These are phyloP conservation scores for Backusella mclennaniae DNA, from an alignment of 192 early-diverging fungal species.

Conservation along the genomic window DNA sequence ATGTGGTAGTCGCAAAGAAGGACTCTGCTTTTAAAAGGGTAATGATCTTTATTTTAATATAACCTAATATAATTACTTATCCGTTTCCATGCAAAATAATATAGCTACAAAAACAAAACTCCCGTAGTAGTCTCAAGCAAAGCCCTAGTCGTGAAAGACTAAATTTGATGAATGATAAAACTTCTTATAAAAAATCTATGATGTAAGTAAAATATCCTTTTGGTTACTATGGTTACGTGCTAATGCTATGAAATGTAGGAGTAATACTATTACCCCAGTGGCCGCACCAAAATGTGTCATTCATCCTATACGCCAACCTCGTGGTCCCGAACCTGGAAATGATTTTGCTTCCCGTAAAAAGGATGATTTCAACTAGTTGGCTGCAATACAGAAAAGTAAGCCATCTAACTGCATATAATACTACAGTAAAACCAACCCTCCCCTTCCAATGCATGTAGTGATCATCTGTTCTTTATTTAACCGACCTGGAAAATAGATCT, in stretches of 20 bases:
- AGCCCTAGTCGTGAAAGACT: constrained; percentile 34
- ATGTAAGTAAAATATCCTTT: constrained; percentile 20
- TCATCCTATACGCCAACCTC: constrained; percentile 71
- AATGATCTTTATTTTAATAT: constrained; percentile 3
- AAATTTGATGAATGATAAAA: not conserved
- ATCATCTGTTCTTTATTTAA: not conserved
- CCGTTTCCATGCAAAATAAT: not conserved
- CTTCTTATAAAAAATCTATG: constrained; percentile 33
- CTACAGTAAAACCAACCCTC: not conserved
- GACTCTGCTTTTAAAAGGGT: constrained; percentile 19
- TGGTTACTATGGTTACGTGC: not conserved
- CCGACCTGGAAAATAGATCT: not conserved
- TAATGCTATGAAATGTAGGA: not conserved
- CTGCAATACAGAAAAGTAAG: not conserved
- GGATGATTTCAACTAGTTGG: constrained; percentile 12
- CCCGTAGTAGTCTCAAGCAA: constrained; percentile 23
- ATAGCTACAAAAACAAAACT: constrained; percentile 14
- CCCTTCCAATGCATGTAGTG: too few species aligned
- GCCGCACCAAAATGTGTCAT: constrained; percentile 39
- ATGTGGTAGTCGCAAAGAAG: constrained; percentile 45
- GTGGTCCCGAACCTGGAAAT: constrained; percentile 68
- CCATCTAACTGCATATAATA: not conserved
- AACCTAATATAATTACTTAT: not conserved
- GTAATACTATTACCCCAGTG: constrained; percentile 9
- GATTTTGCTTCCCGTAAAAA: constrained; percentile 66